phyloP scores from a whole-genome alignment of 106 monocot genomes.

The Acorus gramineus region DNA sequence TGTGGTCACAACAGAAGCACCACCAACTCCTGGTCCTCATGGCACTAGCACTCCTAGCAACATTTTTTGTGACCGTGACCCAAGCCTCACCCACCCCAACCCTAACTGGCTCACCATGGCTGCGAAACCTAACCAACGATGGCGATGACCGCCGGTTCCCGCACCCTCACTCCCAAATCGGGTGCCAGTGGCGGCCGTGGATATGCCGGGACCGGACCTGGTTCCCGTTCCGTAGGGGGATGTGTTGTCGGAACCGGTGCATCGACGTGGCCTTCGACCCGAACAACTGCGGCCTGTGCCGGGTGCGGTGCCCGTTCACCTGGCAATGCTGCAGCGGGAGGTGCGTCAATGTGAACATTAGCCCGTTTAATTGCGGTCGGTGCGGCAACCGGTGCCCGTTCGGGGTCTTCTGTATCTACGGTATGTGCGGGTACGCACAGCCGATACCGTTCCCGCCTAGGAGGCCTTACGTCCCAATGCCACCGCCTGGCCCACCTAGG shows the following conservation, averaged over 20 bases:
- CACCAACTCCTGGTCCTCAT: too few species aligned
- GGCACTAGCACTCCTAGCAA: too few species aligned
- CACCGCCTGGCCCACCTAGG: not conserved
- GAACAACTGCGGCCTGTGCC: conserved; percentile 49
- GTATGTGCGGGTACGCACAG: conserved; percentile 10
- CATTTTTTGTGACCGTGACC: too few species aligned
- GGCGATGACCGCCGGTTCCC: not conserved
- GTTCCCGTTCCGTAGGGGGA: conserved; percentile 2
- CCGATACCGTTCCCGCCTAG: not conserved
- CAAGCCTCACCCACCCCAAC: not conserved
- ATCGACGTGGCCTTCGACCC: conserved; percentile 25
- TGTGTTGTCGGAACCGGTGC: conserved; percentile 43
- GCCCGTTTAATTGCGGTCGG: conserved; percentile 41
- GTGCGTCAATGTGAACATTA: conserved; percentile 28
- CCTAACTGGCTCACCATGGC: not conserved
- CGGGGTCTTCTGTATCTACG: conserved; percentile 18
- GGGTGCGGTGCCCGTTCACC: conserved; percentile 27
- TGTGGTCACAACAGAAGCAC: too few species aligned
- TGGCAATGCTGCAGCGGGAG: conserved; percentile 35
- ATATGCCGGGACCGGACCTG: conserved; percentile 15
- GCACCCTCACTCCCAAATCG: not conserved
- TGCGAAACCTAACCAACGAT: not conserved
- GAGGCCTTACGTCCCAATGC: not conserved
- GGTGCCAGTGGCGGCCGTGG: conserved; percentile 24
- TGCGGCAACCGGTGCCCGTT: conserved; percentile 24